Base-by-base conservation (phyloP, 305 asterid species). In the Fraxinus dipetala region DNA sequence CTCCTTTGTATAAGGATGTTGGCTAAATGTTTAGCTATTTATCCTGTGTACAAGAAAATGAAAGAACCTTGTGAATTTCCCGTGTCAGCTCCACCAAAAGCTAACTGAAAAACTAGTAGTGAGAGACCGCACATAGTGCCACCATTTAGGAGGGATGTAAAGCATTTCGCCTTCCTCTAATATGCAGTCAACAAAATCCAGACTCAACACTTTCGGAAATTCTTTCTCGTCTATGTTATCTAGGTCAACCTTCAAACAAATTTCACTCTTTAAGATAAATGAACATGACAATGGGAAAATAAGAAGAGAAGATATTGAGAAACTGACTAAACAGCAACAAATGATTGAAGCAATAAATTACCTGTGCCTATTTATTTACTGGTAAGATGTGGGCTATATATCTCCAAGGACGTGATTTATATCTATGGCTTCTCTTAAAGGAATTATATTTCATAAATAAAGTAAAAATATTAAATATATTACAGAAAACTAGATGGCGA, bases 141-240 rank as follows among this genome's bases (percentile, higher is more conserved):
- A 96, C 98, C 99, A 96, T 85, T 90, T 96, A 7, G 99, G 98
- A 86, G 99, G 99, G 73, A 96, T 94, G 87, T 96, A 96, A n/a
- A 96, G 92, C 98, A 96, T 94, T 86, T 96, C 98, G 36, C 98
- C 98, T 91, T 96, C 99, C 87, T 94, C 98, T 72, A 96, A 84
- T 82, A 94, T 86, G 94, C 99, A 94, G 84, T 96, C 99, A 69
- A 90, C 45, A 79, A 94, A 96, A 18, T 91, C 98, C 88, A 94
- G 84, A 75, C 87, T 92, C 77, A 75, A 26, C 51, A 92, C 83
- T 78, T 85, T 89, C 0, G 97, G 98, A 77, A 92, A 94, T 89
- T 93, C 94, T 36, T 43, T 75, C 85, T 87, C 93, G 6, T 93
- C 91, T 22, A 94, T 78, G 79, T 91, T 87, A 87, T 96, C 98